Conservation (phyloP, 371 early-diverging fungal species). For the Mucor saturninus region DNA sequence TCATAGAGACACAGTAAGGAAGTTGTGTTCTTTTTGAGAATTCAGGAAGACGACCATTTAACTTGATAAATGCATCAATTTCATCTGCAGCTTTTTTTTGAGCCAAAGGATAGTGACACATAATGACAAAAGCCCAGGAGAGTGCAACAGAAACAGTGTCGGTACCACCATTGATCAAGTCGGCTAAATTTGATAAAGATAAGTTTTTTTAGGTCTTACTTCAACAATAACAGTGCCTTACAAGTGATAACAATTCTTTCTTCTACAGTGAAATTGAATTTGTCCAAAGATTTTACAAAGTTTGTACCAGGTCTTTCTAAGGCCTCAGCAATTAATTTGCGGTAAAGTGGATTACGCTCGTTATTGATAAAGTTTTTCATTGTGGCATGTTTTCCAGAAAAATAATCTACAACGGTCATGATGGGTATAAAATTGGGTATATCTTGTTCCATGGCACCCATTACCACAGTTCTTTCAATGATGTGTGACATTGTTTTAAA, state of each 20-base stretch:
- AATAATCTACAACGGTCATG: slow-evolving; percentile 4
- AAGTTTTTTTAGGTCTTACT: too few species aligned
- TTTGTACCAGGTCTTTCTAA: slow-evolving; percentile 1
- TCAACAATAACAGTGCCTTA: background rate
- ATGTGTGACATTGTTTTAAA: slow-evolving; percentile 1
- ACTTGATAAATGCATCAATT: slow-evolving; percentile 16
- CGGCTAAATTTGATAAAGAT: slow-evolving; percentile 8
- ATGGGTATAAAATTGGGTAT: slow-evolving; percentile 14
- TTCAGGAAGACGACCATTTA: slow-evolving; percentile 10
- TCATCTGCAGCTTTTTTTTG: slow-evolving; percentile 19
- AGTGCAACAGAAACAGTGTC: slow-evolving; percentile 20
- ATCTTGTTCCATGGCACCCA: slow-evolving; percentile 15
- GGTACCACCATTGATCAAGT: slow-evolving; percentile 26
- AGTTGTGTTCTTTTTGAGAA: slow-evolving; percentile 15
- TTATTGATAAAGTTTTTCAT: background rate
- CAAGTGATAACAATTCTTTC: slow-evolving; percentile 12
- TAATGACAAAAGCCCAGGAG: slow-evolving; percentile 18
- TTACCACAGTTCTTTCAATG: background rate
- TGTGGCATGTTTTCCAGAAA: background rate
- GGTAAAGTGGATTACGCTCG: slow-evolving; percentile 9
- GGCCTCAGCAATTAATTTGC: slow-evolving; percentile 10
- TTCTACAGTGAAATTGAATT: background rate
- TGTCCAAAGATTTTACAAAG: slow-evolving; percentile 13
- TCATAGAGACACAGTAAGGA: slow-evolving; percentile 16
- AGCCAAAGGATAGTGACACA: slow-evolving; percentile 16